Conservation (phyloP, 345 rosid species). For the Aquilaria yunnanensis region DNA sequence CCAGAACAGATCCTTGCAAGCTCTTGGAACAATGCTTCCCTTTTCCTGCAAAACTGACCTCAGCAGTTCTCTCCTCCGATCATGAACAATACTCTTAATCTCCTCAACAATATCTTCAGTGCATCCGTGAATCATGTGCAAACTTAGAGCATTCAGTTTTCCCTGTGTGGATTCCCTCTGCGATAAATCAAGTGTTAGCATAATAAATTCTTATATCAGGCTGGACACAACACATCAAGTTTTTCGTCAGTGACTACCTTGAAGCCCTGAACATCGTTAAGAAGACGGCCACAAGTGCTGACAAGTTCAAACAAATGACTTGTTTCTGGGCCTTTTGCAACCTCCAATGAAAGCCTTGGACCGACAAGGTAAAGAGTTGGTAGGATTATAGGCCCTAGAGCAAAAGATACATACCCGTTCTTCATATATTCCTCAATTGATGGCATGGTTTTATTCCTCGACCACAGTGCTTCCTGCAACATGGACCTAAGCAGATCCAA, state of each 20-base stretch:
- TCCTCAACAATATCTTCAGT: constrained; percentile 32
- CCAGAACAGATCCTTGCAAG: constrained; percentile 73
- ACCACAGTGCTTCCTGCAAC: constrained; percentile 61
- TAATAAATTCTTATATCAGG: not conserved
- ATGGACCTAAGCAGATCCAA: constrained; percentile 62
- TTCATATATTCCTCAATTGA: constrained; percentile 62
- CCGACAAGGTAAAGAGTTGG: constrained; percentile 73
- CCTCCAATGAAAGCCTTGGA: constrained; percentile 49
- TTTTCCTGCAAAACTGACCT: constrained; percentile 48
- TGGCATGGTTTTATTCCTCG: constrained; percentile 43
- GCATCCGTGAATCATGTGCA: constrained; percentile 38
- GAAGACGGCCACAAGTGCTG: constrained; percentile 84
- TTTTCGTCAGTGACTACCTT: constrained; percentile 29
- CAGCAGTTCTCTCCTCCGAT: constrained; percentile 39
- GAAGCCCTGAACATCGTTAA: constrained; percentile 66
- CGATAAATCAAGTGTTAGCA: constrained; percentile 4
- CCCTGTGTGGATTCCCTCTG: constrained; percentile 77
- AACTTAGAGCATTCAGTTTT: constrained; percentile 59
- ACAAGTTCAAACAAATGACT: constrained; percentile 39
- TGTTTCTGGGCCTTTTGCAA: constrained; percentile 30
- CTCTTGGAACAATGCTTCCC: constrained; percentile 48
- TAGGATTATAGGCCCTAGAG: constrained; percentile 82
- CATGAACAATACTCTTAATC: constrained; percentile 24
- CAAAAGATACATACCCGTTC: constrained; percentile 61
- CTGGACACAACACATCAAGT: not conserved